These are phyloP conservation scores for Sechiopsis laciniata DNA, from an alignment of 306 rosid genomes.

Conservation along the genomic window DNA sequence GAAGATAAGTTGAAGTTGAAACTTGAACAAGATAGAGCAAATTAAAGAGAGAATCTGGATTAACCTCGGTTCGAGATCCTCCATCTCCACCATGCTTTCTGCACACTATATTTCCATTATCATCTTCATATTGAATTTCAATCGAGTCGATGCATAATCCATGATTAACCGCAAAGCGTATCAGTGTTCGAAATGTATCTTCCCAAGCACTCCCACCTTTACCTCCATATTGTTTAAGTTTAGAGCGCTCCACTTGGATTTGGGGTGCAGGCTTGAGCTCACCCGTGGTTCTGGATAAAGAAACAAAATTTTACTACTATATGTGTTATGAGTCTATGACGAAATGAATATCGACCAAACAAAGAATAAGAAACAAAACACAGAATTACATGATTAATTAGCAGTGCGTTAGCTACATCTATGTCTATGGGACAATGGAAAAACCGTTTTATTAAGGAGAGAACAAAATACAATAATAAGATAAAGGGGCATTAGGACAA, in stretches of 20 bases:
- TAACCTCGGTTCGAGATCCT: conserved; percentile 13
- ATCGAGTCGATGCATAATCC: background rate
- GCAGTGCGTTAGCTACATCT: too few species aligned
- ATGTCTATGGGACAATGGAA: too few species aligned
- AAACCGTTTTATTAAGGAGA: too few species aligned
- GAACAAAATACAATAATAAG: too few species aligned
- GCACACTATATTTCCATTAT: background rate
- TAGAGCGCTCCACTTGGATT: background rate
- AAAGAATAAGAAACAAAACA: too few species aligned
- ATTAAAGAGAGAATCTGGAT: background rate
- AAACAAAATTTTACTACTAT: too few species aligned
- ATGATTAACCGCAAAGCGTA: background rate
- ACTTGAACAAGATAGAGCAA: too few species aligned
- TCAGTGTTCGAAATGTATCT: background rate
- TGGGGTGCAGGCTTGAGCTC: background rate
- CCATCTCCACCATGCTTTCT: conserved; percentile 2
- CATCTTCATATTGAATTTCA: conserved; percentile 6
- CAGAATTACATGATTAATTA: too few species aligned
- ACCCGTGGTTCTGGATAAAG: background rate
- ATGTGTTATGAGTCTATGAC: too few species aligned
- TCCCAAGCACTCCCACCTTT: background rate
- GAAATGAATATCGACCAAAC: too few species aligned
- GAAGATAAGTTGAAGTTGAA: too few species aligned
- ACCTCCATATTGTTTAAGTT: background rate
- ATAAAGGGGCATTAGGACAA: too few species aligned